A percentile compares a stretch with the other conserved stretches of the same genome.
phyloP scores from a whole-genome alignment of 352 stramenopile species.

The Phytophthora foliorum region DNA sequence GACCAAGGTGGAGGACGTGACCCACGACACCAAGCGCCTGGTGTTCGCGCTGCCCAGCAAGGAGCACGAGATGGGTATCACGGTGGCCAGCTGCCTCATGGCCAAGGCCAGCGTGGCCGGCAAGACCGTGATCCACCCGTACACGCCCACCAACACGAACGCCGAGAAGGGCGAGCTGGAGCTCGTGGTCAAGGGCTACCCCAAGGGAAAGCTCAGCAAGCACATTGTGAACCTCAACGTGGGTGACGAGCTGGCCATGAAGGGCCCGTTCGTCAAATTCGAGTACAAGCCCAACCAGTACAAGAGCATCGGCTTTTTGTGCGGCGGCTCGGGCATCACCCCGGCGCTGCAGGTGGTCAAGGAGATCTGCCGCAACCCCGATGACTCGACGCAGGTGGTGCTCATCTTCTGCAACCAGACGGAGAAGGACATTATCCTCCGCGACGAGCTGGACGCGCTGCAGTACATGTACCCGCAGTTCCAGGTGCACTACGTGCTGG shows the following conservation, averaged over 20 bases:
- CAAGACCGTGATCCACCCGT: constrained; percentile 79
- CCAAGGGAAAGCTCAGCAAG: constrained; percentile 83
- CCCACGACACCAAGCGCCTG: constrained; percentile 71
- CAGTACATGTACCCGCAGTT: constrained; percentile 72
- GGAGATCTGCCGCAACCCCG: constrained; percentile 78
- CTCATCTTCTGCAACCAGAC: constrained; percentile 88
- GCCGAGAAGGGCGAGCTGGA: constrained; percentile 77
- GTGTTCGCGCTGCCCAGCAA: constrained; percentile 62
- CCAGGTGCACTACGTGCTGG: constrained; percentile 71
- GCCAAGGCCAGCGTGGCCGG: constrained; percentile 67
- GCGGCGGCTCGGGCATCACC: constrained; percentile 86
- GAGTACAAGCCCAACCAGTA: constrained; percentile 86
- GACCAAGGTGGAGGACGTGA: constrained; percentile 66
- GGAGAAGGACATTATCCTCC: constrained; percentile 87
- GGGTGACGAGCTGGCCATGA: constrained; percentile 86
- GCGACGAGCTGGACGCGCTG: constrained; percentile 77
- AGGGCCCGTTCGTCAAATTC: constrained; percentile 90
- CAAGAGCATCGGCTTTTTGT: constrained; percentile 83
- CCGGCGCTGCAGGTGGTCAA: constrained; percentile 81
- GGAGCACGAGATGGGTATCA: constrained; percentile 76
- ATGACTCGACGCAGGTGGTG: constrained; percentile 83
- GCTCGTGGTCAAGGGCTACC: constrained; percentile 90
- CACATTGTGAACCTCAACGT: constrained; percentile 82
- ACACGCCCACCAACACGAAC: constrained; percentile 88
- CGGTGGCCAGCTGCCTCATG: constrained; percentile 67